Evolutionary conservation across 2,329 filamentous ascomycete species (phyloP), one percentile per base, ranked within the genome.

Genomic region (Thelonectria rubi): DNA sequence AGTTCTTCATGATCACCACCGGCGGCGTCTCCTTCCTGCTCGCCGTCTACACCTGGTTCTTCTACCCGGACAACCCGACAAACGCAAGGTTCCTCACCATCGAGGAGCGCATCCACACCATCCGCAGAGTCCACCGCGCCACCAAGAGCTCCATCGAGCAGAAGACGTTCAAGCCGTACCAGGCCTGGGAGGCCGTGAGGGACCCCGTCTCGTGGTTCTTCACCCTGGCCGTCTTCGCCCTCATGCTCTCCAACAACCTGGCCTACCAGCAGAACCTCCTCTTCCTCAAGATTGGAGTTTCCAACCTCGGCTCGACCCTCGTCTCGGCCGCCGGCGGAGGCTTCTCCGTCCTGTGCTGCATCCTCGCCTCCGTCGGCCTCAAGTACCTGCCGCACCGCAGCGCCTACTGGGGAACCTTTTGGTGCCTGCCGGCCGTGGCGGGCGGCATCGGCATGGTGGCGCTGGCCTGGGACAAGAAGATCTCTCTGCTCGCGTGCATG

Each of bases 231-330:
- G 70, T 73, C 2, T 73, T 75, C 24, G 69, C 72, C 3, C 73
- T 79, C 43, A 78, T 80, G 66, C 74, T 80, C 55, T 73, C 75
- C 15, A 77, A 77, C 45, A 76, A 76, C 7, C 57, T 75, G 14
- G 77, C 78, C 2, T 80, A 79, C 48, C 78, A 79, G 57, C 77
- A 69, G 17, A 65, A 62, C 42, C 47, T 65, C 1, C 48, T 65
- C 12, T 64, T 64, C 11, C 40, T 65, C 5, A 62, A 65, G 42
- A 62, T 65, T 1, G 63, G 63, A 1, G 63, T 65, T 10, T 64
- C 63, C 8, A 17, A 50, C 3, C 46, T 65, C 0, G 63, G 63
- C 39, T 65, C 63, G 1, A 65, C 63, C 0, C 7, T 65, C n/a
- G 61, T 65, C 6, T 65, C 61, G 40, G 63, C 60, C 32, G 63